Conservation (phyloP, 176 grass and related monocot genomes). For the Themeda triandra region DNA sequence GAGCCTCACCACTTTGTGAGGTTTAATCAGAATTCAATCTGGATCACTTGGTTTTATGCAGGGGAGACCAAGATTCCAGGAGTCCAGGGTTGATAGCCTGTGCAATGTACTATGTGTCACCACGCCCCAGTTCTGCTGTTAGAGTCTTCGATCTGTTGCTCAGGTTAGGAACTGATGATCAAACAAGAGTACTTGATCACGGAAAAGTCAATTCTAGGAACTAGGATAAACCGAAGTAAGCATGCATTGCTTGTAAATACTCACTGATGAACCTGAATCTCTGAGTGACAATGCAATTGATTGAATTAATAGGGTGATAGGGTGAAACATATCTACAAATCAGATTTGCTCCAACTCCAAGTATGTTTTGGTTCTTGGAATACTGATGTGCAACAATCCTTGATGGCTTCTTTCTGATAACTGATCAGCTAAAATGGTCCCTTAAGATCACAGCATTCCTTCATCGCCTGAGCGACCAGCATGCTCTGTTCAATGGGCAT, state of each 20-base stretch:
- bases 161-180: slow-evolving; percentile 31
- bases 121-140: slow-evolving; percentile 18
- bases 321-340: slow-evolving; percentile 30
- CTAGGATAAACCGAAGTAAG: slow-evolving; percentile 30
- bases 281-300: slow-evolving; percentile 18
- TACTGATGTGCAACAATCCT: not conserved
- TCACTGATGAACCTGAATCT: slow-evolving; percentile 21
- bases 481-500: slow-evolving; percentile 26
- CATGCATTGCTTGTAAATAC: slow-evolving; percentile 41
- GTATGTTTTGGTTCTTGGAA: slow-evolving; percentile 36
- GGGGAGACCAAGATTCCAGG: not conserved
- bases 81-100: not conserved
- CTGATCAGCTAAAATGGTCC: slow-evolving; percentile 20
- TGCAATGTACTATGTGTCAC: slow-evolving; percentile 25
- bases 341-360: slow-evolving; percentile 34
- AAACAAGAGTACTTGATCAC: slow-evolving; percentile 30
- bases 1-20: slow-evolving; percentile 9
- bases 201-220: slow-evolving; percentile 21
- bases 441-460: slow-evolving; percentile 19
- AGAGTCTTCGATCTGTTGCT: slow-evolving; percentile 31
- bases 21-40: slow-evolving; percentile 23
- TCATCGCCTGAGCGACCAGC: slow-evolving; percentile 8
- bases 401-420: not conserved
- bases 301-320: slow-evolving; percentile 37
- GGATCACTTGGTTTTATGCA: slow-evolving; percentile 18